Percentiles rank a stretch among this genome's conserved stretches.
phyloP scores from a whole-genome alignment of 2,329 filamentous ascomycete genomes.

The Colletotrichum orbiculare region DNA sequence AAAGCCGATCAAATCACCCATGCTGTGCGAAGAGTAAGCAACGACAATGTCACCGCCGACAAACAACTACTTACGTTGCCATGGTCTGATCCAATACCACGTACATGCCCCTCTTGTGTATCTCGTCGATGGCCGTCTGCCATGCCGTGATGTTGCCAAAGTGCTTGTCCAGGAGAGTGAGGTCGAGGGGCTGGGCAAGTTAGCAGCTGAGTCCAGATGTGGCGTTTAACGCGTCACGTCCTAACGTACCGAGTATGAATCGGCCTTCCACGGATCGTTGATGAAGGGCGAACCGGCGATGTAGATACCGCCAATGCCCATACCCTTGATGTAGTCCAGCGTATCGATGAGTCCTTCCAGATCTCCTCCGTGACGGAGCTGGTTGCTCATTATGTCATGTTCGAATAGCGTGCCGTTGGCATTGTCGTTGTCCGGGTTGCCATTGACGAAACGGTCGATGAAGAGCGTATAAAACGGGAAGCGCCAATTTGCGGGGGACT shows the following conservation, averaged over 20 bases:
- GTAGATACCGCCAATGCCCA: conserved; percentile 72
- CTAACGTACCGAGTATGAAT: conserved; percentile 61
- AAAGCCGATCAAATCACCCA: conserved; percentile 73
- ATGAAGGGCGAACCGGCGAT: conserved; percentile 73
- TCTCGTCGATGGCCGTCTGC: conserved; percentile 67
- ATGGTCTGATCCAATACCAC: conserved; percentile 75
- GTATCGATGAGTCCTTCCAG: conserved; percentile 67
- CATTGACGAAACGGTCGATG: conserved; percentile 72
- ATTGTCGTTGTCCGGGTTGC: conserved; percentile 72
- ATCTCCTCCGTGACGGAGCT: conserved; percentile 73
- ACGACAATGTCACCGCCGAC: conserved; percentile 1
- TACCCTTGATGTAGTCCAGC: conserved; percentile 72
- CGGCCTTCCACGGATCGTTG: conserved; percentile 72
- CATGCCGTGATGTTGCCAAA: conserved; percentile 69
- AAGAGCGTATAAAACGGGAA: conserved; percentile 75
- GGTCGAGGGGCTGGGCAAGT: conserved; percentile 59
- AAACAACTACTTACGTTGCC: conserved; percentile 40
- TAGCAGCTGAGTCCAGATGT: conserved; percentile 39
- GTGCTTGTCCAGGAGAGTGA: conserved; percentile 72
- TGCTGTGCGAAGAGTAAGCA: conserved; percentile 53
- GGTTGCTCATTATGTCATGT: conserved; percentile 68
- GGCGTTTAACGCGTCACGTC: neutral
- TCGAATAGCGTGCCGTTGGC: conserved; percentile 70
- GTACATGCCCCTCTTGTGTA: conserved; percentile 73
- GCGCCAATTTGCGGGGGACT: conserved; percentile 71